phyloP scores from a whole-genome alignment of 1,139 yeast species.

The Blastobotrys buckinghamii region DNA sequence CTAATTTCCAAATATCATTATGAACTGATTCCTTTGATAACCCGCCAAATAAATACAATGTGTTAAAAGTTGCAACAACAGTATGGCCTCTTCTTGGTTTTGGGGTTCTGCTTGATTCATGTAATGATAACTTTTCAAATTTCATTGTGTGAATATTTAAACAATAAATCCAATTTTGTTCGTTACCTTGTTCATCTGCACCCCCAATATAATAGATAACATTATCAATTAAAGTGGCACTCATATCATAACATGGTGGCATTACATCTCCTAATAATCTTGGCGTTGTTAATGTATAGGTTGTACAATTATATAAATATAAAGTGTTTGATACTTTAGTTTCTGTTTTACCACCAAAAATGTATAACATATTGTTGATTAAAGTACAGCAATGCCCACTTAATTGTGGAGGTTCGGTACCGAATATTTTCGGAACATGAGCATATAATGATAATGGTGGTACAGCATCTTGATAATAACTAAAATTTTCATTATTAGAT shows the following conservation, averaged over 20 bases:
- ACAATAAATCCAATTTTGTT: conserved; percentile 17
- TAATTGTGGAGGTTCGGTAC: conserved; percentile 24
- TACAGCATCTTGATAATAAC: conserved; percentile 10
- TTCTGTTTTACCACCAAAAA: conserved; percentile 23
- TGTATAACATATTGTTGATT: conserved; percentile 17
- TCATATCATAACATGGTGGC: conserved; percentile 19
- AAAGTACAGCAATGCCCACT: conserved; percentile 21
- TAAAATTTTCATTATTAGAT: not conserved
- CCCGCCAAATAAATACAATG: conserved; percentile 25
- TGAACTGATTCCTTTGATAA: conserved; percentile 12
- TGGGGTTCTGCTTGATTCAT: conserved; percentile 13
- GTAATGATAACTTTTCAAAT: conserved; percentile 12
- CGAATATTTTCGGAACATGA: conserved; percentile 23
- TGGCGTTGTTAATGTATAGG: conserved; percentile 18
- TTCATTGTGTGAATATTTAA: conserved; percentile 16
- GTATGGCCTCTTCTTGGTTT: conserved; percentile 22
- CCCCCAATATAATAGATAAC: conserved; percentile 12
- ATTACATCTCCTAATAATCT: conserved; percentile 16
- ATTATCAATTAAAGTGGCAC: conserved; percentile 19
- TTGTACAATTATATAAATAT: conserved; percentile 22
- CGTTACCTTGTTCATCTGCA: conserved; percentile 14
- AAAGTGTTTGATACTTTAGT: conserved; percentile 17
- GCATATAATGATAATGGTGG: conserved; percentile 22
- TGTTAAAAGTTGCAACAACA: conserved; percentile 11
- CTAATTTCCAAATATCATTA: conserved; percentile 24